Evolutionary conservation across 176 grass and related monocot genomes (phyloP), one percentile per base, ranked within the genome.

Genomic region (Neostapfia colusana): DNA sequence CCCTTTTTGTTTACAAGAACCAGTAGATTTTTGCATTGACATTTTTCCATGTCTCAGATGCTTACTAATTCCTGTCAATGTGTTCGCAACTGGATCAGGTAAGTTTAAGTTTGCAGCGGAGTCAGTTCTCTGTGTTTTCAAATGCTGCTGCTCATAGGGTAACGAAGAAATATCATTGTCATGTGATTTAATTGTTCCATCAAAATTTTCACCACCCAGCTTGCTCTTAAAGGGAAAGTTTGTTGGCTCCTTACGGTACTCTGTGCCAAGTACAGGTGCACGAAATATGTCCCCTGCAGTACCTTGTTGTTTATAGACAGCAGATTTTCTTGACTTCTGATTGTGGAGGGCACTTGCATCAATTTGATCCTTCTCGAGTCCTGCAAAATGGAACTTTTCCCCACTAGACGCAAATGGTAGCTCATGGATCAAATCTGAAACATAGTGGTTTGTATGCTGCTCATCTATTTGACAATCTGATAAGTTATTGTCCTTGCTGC

Each of bases 401-500:
- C 46, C 34, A 6, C 18, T 59, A 57, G 13, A 81, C 40, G 38
- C 36, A 18, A n/a, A 48, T 8, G 23, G 45, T 42, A 69, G 54
- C 21, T 84, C 60, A 65, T 84, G 72, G 46, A 58, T 24, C 44
- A 78, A 76, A 34, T 73, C 65, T 67, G 84, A 31, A 72, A 73
- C 46, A 77, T 84, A 68, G 78, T 75, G 36, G 27, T 8, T 40
- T 81, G 81, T 53, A 36, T 28, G 73, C 56, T 78, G 72, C 45
- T 78, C 67, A 77, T 77, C 60, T 20, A 74, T 37, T 56, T 40
- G 13, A 68, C 37, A 73, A 60, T 81, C 41, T 75, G 81, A 84
- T 24, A 84, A 77, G 31, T 87, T 39, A 70, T 35, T 77, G 16
- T 74, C 70, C 44, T 93, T 80, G 59, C 72, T 79, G 61, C 72